Evolutionary conservation across 495 filamentous ascomycete genomes (phyloP).

Genomic region (Xeromyces bisporus): DNA sequence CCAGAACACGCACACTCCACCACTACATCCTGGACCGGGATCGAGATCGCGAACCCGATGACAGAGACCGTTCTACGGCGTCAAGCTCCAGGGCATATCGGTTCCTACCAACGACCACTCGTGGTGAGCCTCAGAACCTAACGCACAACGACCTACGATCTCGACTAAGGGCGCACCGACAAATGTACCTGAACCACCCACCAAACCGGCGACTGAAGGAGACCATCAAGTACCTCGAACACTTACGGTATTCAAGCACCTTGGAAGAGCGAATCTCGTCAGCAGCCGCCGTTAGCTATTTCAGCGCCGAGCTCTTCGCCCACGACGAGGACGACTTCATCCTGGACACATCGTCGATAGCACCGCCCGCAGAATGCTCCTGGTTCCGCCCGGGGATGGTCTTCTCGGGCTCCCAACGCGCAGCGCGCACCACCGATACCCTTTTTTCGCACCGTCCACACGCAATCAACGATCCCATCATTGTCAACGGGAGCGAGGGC

Average conservation of each 20-base stretch:
- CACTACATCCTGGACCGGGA: conserved; percentile 29
- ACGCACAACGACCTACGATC: conserved; percentile 30
- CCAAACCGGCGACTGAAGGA: conserved; percentile 34
- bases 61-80: conserved; percentile 13
- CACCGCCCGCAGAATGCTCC: conserved; percentile 39
- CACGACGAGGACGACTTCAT: conserved; percentile 45
- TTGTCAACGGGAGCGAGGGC: conserved; percentile 23
- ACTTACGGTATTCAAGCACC: conserved; percentile 37
- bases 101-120: conserved; percentile 16
- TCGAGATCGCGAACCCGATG: conserved; percentile 19
- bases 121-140: conserved; percentile 13
- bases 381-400: conserved; percentile 49
- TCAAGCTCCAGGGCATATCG: conserved; percentile 19
- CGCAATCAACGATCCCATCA: conserved; percentile 17
- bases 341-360: conserved; percentile 36
- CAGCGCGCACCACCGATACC: conserved; percentile 16
- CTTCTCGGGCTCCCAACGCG: conserved; percentile 45
- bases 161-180: conserved; percentile 32
- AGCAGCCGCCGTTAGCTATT: conserved; percentile 33
- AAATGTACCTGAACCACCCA: conserved; percentile 31
- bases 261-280: conserved; percentile 38
- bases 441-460: conserved; percentile 16
- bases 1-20: conserved; percentile 28
- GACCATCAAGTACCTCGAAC: conserved; percentile 47
- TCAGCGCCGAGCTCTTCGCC: conserved; percentile 23